Evolutionary conservation across 108 stramenopile species (phyloP), one percentile per base, ranked within the genome.

Genomic region (Epipyxis sp.): DNA sequence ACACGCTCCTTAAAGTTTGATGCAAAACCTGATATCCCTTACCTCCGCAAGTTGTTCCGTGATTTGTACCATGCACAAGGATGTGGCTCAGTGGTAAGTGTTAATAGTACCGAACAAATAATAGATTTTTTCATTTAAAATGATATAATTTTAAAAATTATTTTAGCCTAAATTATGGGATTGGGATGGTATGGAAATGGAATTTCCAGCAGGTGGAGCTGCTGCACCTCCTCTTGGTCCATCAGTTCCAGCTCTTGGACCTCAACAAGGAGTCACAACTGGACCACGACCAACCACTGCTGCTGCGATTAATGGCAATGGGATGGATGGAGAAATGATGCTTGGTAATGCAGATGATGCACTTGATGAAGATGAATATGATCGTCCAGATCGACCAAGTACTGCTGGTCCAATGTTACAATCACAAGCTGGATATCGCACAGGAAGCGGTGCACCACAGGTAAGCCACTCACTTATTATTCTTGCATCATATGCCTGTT

Each of bases 21-120:
- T 85, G 95, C 95, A 41, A 98, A 98, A 88, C 95, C 95, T 29
- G 95, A 98, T 87, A 96, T 98, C 87, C 90, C 93, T 59, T 98
- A 96, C 87, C 81, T 98, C 50, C 88, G 95, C 69, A 92, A 93
- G 35, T 92, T 95, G 91, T 95, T 95, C 89, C 91, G 95, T 45
- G 95, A 95, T 76, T 81, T 95, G 44, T 95, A 94, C 87, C 85
- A 92, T 54, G 87, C 88, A 77, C 95, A 95, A 80, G 92, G 92
- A 68, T 93, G 92, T 87, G 78, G 13, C 34, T 65, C 61, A 6
- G 34, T 65, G n/a, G n/a, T n/a, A n/a, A n/a, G n/a, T n/a, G n/a
- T n/a, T n/a, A n/a, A n/a, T n/a, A n/a, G n/a, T n/a, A n/a, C n/a
- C n/a, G n/a, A n/a, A n/a, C n/a, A n/a, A n/a, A n/a, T n/a, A n/a